Evolutionary conservation across 352 stramenopile genomes (phyloP).

Genomic region (Phytophthora sansomeana): DNA sequence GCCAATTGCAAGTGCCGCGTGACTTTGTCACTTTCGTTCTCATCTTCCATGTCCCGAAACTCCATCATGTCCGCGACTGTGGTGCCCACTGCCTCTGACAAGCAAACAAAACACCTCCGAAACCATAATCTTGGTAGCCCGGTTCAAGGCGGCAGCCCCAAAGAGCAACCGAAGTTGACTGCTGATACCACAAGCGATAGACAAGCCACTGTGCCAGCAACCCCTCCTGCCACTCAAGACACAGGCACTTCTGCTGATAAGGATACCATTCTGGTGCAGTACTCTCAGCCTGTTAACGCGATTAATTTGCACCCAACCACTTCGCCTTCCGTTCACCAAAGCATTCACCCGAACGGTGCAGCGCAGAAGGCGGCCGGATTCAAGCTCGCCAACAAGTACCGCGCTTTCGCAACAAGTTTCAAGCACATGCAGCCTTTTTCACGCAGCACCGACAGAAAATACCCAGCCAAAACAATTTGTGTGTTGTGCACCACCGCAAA

Average conservation of each 20-base stretch:
- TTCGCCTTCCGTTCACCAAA: too few relatives aligned
- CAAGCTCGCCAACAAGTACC: conserved; percentile 58
- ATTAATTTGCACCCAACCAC: too few relatives aligned
- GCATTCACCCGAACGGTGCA: too few relatives aligned
- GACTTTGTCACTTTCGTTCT: background rate
- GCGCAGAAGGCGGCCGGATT: background rate
- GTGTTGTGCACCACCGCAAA: conserved; percentile 48
- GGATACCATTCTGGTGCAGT: too few relatives aligned
- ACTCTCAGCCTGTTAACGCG: too few relatives aligned
- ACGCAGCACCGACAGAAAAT: conserved; percentile 52
- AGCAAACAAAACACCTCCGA: background rate
- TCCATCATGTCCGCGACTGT: conserved; percentile 11
- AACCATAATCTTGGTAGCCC: background rate
- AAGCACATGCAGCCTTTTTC: conserved; percentile 60
- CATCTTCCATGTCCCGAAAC: conserved; percentile 5
- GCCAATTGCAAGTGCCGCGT: background rate
- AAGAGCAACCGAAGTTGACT: background rate
- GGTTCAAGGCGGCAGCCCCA: background rate
- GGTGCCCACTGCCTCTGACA: background rate
- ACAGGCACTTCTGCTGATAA: too few relatives aligned
- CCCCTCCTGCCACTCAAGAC: too few relatives aligned
- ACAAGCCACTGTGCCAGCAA: too few relatives aligned
- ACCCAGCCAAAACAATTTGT: conserved; percentile 45
- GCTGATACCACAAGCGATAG: too few relatives aligned
- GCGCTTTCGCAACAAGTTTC: conserved; percentile 50